Percentiles rank a stretch among this genome's conserved stretches.
Evolutionary conservation across 1,284 basidiomycete species (phyloP).

Genomic region (Ustilago hordei): DNA sequence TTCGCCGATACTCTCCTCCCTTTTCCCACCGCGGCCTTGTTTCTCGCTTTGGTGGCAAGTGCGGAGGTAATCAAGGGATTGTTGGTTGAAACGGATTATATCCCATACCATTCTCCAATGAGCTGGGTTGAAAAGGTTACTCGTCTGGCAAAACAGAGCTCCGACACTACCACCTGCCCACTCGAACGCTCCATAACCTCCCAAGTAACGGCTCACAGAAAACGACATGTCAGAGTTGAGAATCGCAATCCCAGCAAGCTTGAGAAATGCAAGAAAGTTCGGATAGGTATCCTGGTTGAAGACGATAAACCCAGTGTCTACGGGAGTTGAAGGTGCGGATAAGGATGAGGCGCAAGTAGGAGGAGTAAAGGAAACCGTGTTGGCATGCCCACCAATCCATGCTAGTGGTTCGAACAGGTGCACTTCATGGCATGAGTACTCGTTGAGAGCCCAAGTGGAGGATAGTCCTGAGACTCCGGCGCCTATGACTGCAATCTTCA

Average conservation of each 20-base stretch:
- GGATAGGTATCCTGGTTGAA: constrained; percentile 84
- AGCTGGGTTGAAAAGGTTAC: constrained; percentile 73
- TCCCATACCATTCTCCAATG: constrained; percentile 85
- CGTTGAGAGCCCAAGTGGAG: constrained; percentile 84
- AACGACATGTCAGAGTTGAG: constrained; percentile 82
- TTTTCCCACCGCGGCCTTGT: constrained; percentile 65
- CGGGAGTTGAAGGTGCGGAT: constrained; percentile 31
- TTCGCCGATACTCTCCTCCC: constrained; percentile 74
- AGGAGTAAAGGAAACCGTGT: constrained; percentile 76
- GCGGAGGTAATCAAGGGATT: constrained; percentile 72
- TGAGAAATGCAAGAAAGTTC: constrained; percentile 81
- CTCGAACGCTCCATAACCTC: constrained; percentile 48
- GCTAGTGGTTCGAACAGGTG: constrained; percentile 80
- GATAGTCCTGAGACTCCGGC: constrained; percentile 82
- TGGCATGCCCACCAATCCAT: constrained; percentile 82
- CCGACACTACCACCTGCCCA: constrained; percentile 54
- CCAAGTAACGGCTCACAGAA: constrained; percentile 72
- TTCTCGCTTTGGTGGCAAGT: constrained; percentile 32
- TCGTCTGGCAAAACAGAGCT: constrained; percentile 51
- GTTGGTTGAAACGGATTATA: constrained; percentile 81
- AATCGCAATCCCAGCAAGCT: constrained; percentile 74
- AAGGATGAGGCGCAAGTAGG: constrained; percentile 44
- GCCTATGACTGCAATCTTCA: constrained; percentile 78
- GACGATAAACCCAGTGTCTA: constrained; percentile 71
- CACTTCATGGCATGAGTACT: constrained; percentile 82